Percentiles rank a stretch among this genome's conserved stretches.
Evolutionary conservation across 1,284 basidiomycete genomes (phyloP).

Genomic region (Sporisorium graminicola): DNA sequence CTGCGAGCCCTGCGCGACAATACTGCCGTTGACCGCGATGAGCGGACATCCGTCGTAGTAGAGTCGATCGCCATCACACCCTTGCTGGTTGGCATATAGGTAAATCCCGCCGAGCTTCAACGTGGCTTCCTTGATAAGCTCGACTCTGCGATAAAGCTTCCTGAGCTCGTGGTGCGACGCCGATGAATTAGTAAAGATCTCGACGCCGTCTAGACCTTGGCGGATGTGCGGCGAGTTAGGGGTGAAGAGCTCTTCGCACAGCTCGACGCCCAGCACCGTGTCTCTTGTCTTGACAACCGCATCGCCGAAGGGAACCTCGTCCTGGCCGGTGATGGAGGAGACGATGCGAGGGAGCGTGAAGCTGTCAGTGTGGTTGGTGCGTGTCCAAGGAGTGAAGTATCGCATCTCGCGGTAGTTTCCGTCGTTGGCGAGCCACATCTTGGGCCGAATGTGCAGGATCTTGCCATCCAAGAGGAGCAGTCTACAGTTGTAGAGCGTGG

Average conservation of each 20-base stretch:
- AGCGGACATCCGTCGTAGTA: constrained; percentile 98
- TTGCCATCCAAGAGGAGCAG: constrained; percentile 86
- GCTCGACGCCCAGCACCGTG: constrained; percentile 93
- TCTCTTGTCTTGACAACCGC: constrained; percentile 92
- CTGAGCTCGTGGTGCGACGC: constrained; percentile 97
- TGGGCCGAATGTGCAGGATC: constrained; percentile 93
- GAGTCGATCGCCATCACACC: constrained; percentile 95
- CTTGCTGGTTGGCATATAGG: constrained; percentile 98
- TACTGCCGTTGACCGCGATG: constrained; percentile 91
- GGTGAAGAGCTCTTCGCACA: constrained; percentile 97
- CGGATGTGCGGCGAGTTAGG: constrained; percentile 94
- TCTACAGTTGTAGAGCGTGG: constrained; percentile 96
- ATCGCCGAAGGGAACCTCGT: constrained; percentile 94
- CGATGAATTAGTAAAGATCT: constrained; percentile 98
- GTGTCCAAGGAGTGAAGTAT: constrained; percentile 95
- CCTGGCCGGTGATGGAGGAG: constrained; percentile 87
- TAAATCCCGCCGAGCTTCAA: constrained; percentile 97
- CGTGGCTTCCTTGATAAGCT: constrained; percentile 96
- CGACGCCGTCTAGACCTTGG: constrained; percentile 97
- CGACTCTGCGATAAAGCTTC: constrained; percentile 89
- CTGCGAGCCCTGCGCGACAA: constrained; percentile 94
- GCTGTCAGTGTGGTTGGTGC: constrained; percentile 86
- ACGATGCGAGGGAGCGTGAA: constrained; percentile 90
- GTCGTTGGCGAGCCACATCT: constrained; percentile 99
- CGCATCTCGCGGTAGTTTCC: constrained; percentile 97